These are phyloP conservation scores for Dispira parvispora DNA, from an alignment of 192 early-diverging fungal genomes.

Conservation along the genomic window DNA sequence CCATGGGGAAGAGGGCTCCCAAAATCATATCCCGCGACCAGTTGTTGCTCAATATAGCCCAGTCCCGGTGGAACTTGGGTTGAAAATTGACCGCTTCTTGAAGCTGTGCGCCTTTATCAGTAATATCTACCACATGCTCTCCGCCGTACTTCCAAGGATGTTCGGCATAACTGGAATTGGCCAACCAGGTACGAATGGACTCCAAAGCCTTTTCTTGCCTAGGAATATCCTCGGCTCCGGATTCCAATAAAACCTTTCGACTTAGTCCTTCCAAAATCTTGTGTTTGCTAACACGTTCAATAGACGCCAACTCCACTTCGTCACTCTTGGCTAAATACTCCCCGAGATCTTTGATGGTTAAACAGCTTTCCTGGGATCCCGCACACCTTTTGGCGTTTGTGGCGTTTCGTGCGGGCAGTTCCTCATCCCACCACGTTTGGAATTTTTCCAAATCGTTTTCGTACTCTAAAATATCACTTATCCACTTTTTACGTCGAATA, in stretches of 20 bases:
- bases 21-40: constrained; percentile 27
- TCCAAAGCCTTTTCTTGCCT: constrained; percentile 15
- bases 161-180: too few species aligned
- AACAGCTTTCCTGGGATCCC: too few species aligned
- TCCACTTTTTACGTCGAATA: constrained; percentile 3
- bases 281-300: constrained; percentile 14
- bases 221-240: constrained; percentile 10
- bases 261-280: constrained; percentile 16
- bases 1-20: constrained; percentile 16
- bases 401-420: not conserved
- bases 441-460: constrained; percentile 13
- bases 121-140: too few species aligned
- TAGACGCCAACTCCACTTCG: constrained; percentile 18
- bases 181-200: constrained; percentile 15
- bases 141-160: too few species aligned
- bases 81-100: too few species aligned
- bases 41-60: constrained; percentile 20
- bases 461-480: constrained; percentile 15
- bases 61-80: constrained; percentile 6
- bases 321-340: constrained; percentile 19
- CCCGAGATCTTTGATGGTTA: constrained; percentile 7
- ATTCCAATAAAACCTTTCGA: constrained; percentile 11
- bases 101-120: too few species aligned
- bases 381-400: not conserved
- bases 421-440: constrained; percentile 12